These are phyloP conservation scores for Aspergillus homomorphus DNA, from an alignment of 495 filamentous ascomycete genomes.

Conservation along the genomic window DNA sequence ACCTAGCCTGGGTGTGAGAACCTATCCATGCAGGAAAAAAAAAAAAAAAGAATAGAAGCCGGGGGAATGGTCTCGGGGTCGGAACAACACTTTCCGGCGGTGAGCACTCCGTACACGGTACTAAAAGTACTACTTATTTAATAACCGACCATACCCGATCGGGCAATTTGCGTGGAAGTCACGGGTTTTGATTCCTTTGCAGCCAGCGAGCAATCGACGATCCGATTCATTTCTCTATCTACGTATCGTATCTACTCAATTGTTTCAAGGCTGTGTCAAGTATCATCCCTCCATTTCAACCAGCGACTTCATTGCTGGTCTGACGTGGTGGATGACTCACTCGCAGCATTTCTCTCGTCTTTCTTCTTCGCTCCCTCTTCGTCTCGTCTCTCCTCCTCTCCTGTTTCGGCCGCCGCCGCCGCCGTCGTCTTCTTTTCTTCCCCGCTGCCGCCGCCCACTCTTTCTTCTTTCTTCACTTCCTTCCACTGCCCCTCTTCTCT, in stretches of 20 bases:
- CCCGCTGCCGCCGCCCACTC: conserved; percentile 1
- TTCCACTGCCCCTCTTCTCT: conserved; percentile 16
- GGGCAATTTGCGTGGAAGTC: background rate
- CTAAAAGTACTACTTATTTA: too few relatives aligned
- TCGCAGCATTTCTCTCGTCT: conserved; percentile 38
- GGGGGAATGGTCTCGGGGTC: too few relatives aligned
- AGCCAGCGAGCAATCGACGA: background rate
- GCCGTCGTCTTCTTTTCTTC: background rate
- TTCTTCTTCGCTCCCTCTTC: conserved; percentile 31
- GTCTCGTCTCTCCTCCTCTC: background rate
- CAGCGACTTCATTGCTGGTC: background rate
- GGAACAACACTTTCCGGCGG: background rate
- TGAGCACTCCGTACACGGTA: background rate
- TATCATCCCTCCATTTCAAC: background rate
- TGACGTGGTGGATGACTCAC: conserved; percentile 41
- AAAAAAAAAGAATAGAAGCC: background rate
- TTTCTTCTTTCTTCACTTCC: background rate
- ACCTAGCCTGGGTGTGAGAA: too few relatives aligned
- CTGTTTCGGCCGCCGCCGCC: conserved; percentile 5
- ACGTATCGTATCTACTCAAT: too few relatives aligned
- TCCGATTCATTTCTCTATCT: too few relatives aligned
- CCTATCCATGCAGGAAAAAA: too few relatives aligned
- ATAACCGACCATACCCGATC: background rate
- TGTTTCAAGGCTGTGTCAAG: too few relatives aligned
- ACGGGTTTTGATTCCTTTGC: background rate